Evolutionary conservation across 331 rosid genomes (phyloP).

Genomic region (Erythrophleum ivorense): DNA sequence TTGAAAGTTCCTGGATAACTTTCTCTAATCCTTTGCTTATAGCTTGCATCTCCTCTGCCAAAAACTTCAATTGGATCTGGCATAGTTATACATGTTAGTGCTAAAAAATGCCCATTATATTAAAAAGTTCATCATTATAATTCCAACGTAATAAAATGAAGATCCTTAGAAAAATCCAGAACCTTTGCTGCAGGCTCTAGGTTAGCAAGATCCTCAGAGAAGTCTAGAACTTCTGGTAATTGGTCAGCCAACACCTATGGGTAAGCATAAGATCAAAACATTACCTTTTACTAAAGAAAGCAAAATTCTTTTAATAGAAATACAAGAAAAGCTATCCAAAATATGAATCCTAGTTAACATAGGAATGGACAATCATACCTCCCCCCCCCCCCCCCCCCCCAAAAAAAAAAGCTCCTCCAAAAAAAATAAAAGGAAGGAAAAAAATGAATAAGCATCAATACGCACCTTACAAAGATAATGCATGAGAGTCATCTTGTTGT

Average conservation of each 20-base stretch:
- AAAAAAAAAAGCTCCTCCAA: no score
- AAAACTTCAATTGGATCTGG: slow-evolving; percentile 81
- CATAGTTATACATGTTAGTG: slow-evolving; percentile 43
- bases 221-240: slow-evolving; percentile 86
- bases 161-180: slow-evolving; percentile 41
- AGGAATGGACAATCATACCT: slow-evolving; percentile 23
- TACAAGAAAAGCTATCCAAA: slow-evolving; percentile 25
- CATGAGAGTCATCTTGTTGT: slow-evolving; percentile 97
- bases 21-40: slow-evolving; percentile 93
- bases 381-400: background rate
- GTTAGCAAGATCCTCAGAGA: slow-evolving; percentile 65
- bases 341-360: slow-evolving; percentile 21
- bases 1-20: slow-evolving; percentile 80
- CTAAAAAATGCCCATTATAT: background rate
- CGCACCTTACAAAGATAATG: slow-evolving; percentile 99
- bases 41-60: slow-evolving; percentile 99
- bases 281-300: slow-evolving; percentile 25
- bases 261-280: slow-evolving; percentile 33
- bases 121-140: background rate
- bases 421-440: background rate
- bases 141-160: slow-evolving; percentile 29
- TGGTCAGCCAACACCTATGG: slow-evolving; percentile 76
- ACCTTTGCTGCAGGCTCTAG: slow-evolving; percentile 65
- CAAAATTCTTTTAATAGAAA: slow-evolving; percentile 29
- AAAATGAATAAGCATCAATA: slow-evolving; percentile 30